Evolutionary conservation across 2,329 filamentous ascomycete species (phyloP), one percentile per base, ranked within the genome.

Genomic region (Amauroascus verrucosus): DNA sequence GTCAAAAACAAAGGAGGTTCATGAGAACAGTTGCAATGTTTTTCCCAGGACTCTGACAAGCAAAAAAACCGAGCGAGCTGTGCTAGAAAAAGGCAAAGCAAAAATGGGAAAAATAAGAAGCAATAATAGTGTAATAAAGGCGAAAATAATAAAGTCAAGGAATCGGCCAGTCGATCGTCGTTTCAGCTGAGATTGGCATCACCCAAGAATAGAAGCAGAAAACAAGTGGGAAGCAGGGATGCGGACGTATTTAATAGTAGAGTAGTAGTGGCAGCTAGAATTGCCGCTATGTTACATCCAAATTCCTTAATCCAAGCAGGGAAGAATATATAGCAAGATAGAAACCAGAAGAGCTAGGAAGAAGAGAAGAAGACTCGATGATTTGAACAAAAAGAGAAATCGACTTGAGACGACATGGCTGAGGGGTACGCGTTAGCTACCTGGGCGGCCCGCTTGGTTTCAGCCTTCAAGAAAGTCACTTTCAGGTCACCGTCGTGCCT

Each of bases 111-210:
- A 51, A 44, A 7, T 8, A 37, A 26, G n/a, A 35, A 51, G 26
- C 18, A 40, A 33, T 51, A 43, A 44, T 22, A 41, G 37, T 22
- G n/a, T 43, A 26, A 16, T n/a, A 44, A 43, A 43, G 32, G 13
- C 14, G 33, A 24, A 20, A 18, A 28, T 40, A 18, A 16, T 22
- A 37, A 46, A 48, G 28, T 40, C 46, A 48, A 28, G 33, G 46
- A 48, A 22, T 40, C 20, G 46, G 45, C 45, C 37, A 13, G 48
- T 24, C 22, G 48, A 51, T 51, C 35, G 48, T 22, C 38, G 48
- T 51, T 51, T 51, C 48, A 51, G 37, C 26, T 51, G 48, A 24
- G 16, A 33, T 16, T 32, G 48, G 48, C 33, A 16, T 40, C 38
- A 49, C 35, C 38, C 38, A 40, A 51, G 28, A 51, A 51, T 41